phyloP scores from a whole-genome alignment of 108 stramenopile genomes.

The Ochromonas danica region DNA sequence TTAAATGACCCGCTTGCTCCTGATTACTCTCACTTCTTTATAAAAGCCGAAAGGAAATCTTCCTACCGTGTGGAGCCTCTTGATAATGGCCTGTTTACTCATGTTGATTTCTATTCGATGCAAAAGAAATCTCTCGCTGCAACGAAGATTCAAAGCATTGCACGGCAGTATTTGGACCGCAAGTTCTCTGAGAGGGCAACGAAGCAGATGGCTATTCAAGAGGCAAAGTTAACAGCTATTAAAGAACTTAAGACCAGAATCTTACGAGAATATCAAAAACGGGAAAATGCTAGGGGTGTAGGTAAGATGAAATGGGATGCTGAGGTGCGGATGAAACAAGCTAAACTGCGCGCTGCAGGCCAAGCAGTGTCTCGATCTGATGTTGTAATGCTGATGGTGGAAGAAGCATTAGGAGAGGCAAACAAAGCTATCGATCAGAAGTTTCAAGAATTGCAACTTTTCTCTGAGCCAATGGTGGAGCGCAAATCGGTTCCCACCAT shows the following conservation, averaged over 20 bases:
- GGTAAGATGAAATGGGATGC: slow-evolving; percentile 64
- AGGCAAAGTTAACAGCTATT: slow-evolving; percentile 45
- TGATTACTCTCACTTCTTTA: slow-evolving; percentile 57
- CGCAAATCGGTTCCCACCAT: too few species aligned
- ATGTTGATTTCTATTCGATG: slow-evolving; percentile 21
- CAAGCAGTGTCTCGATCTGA: slow-evolving; percentile 43
- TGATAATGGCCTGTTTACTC: slow-evolving; percentile 49
- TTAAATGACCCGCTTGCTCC: slow-evolving; percentile 52
- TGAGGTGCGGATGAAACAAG: slow-evolving; percentile 58
- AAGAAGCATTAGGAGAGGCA: slow-evolving; percentile 49
- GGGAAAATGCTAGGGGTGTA: slow-evolving; percentile 43
- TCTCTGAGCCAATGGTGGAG: too few species aligned
- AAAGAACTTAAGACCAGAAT: slow-evolving; percentile 48
- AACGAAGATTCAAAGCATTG: slow-evolving; percentile 52
- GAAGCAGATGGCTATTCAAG: slow-evolving; percentile 46
- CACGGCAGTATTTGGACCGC: slow-evolving; percentile 44
- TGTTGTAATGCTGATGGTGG: slow-evolving; percentile 50
- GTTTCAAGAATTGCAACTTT: slow-evolving; percentile 50
- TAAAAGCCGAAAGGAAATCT: slow-evolving; percentile 23
- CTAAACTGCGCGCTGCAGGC: slow-evolving; percentile 55
- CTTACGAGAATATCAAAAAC: slow-evolving; percentile 46
- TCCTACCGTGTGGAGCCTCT: slow-evolving; percentile 46
- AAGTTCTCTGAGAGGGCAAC: slow-evolving; percentile 41
- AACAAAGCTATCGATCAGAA: slow-evolving; percentile 39
- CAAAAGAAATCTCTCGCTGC: slow-evolving; percentile 26